Evolutionary conservation across 2,329 filamentous ascomycete species (phyloP).

Genomic region (Sphaerostilbella broomeana): DNA sequence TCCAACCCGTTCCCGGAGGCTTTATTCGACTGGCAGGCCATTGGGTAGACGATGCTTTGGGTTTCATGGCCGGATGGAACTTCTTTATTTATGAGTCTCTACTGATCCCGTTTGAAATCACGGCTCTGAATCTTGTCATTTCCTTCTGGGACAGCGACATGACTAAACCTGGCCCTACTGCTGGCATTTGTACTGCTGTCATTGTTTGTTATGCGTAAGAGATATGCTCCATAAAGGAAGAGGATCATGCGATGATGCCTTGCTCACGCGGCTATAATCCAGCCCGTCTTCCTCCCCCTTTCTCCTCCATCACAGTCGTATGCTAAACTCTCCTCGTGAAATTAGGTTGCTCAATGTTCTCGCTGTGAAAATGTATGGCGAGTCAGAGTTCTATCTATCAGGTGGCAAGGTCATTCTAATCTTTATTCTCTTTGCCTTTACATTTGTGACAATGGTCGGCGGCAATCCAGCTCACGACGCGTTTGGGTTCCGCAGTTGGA

Average conservation of each 20-base stretch:
- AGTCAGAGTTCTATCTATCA: slow-evolving; percentile 65
- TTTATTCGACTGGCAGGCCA: slow-evolving; percentile 59
- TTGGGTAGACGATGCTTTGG: slow-evolving; percentile 60
- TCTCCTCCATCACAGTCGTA: slow-evolving; percentile 12
- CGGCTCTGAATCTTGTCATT: slow-evolving; percentile 37
- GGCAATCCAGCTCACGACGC: slow-evolving; percentile 64
- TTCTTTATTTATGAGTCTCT: slow-evolving; percentile 40
- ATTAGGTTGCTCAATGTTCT: slow-evolving; percentile 54
- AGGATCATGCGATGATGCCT: neutral
- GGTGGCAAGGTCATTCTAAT: slow-evolving; percentile 60
- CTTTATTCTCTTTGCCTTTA: slow-evolving; percentile 62
- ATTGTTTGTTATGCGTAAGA: slow-evolving; percentile 52
- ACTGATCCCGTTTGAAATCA: slow-evolving; percentile 38
- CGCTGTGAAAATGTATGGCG: slow-evolving; percentile 59
- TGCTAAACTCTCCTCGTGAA: slow-evolving; percentile 23
- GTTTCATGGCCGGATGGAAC: slow-evolving; percentile 45
- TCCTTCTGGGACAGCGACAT: slow-evolving; percentile 33
- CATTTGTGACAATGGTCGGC: slow-evolving; percentile 74
- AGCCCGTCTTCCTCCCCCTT: neutral
- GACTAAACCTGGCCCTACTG: slow-evolving; percentile 60
- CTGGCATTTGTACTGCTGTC: slow-evolving; percentile 51
- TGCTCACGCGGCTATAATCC: neutral
- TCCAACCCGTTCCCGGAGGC: slow-evolving; percentile 56
- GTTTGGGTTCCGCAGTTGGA: slow-evolving; percentile 67
- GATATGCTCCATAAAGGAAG: slow-evolving; percentile 6